Evolutionary conservation across 441 rosid genomes (phyloP).

Genomic region (Corymbia calophylla): DNA sequence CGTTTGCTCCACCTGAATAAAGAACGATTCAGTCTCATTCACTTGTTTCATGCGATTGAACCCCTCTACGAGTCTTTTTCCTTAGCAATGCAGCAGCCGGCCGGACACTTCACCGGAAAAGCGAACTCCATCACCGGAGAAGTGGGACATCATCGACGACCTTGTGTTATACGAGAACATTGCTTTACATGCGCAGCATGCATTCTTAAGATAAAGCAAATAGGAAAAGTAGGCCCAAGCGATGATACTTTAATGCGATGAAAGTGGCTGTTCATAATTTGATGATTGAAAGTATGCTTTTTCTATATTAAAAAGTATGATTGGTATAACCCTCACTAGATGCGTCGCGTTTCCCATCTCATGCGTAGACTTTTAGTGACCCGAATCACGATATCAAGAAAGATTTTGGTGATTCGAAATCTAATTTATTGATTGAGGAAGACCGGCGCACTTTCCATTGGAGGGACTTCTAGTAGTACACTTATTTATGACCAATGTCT

Average conservation of each 20-base stretch:
- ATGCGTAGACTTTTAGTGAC: not conserved
- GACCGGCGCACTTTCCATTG: not conserved
- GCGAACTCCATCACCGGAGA: not conserved
- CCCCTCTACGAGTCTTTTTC: not conserved
- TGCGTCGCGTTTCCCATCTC: not conserved
- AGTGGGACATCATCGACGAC: not conserved
- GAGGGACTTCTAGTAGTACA: not conserved
- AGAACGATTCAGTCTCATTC: not conserved
- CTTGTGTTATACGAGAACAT: not conserved
- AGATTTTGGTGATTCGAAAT: not conserved
- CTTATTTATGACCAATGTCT: not conserved
- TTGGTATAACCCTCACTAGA: not conserved
- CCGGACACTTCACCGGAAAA: not conserved
- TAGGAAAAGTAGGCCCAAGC: not conserved
- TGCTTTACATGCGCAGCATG: not conserved
- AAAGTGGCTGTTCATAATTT: not conserved
- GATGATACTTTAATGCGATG: not conserved
- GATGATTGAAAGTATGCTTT: not conserved
- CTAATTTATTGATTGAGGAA: not conserved
- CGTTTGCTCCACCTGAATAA: constrained; percentile 8
- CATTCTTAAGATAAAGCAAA: not conserved
- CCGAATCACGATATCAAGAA: not conserved
- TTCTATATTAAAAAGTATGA: not conserved
- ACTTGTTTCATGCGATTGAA: not conserved
- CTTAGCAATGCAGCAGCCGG: not conserved